Evolutionary conservation across 176 grass and related monocot species (phyloP), one percentile per base, ranked within the genome.

Genomic region (Secale cereale): DNA sequence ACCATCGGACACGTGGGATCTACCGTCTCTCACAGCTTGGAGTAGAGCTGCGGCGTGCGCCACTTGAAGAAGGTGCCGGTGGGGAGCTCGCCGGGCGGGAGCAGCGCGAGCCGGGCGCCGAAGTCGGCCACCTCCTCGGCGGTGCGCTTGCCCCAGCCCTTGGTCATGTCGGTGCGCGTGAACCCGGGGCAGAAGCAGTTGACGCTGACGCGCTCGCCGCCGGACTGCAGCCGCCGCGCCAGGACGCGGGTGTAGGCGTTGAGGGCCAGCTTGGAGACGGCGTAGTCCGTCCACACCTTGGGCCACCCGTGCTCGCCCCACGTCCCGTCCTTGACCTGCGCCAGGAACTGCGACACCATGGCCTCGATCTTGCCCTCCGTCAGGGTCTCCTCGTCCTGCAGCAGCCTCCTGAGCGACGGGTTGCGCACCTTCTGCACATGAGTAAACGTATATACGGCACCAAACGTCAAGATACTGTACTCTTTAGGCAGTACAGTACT

Each of bases 181-280:
- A 98, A 98, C 8, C 95, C 95, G 7, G 95, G 95, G 87, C 95
- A 98, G 92, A 94, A 94, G 86, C 95, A 95, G 85, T 95, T 95
- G 74, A 94, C 92, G 63, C 94, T 98, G 22, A 95, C 80, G 29
- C 93, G 92, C 71, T 93, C 70, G 26, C 87, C 87, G 20, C 35
- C 72, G 28, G 85, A 72, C 66, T 92, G 62, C 26, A 93, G 84
- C 28, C 87, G 83, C 85, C 78, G 88, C 61, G 95, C 93, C 82
- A 98, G 81, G 50, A 93, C 63, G 77, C 91, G 84, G 3, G 95
- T 87, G 85, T 98, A 98, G 40, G 95, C 95, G 74, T 95, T 98
- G 5, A 98, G 86, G 26, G 93, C 93, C 20, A 98, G 93, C 91
- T 98, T 98, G 22, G 95, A 98, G 15, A 98, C 93, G 1, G 95